Base-by-base conservation (phyloP, 768 basidiomycete species). In the Russula earlei region DNA sequence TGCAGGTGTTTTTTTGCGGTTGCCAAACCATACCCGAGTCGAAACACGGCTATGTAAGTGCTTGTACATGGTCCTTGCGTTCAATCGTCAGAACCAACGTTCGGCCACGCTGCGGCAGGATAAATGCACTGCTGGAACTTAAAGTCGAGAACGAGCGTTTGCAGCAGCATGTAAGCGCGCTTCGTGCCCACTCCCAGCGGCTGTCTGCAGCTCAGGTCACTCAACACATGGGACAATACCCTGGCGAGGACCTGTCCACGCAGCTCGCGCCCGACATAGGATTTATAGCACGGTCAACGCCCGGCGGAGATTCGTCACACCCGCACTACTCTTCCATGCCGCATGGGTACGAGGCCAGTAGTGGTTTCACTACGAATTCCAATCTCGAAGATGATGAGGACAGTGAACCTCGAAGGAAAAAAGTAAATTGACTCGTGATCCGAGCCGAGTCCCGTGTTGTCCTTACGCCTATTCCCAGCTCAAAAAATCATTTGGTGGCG, bases 71-170 rank as follows among this genome's bases (percentile, higher is more conserved):
- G 1, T 9, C 31, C 36, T n/a, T 24, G 31, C 4, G 33, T 52
- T 49, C 47, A 37, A n/a, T n/a, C 45, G 34, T 37, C 44, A 53
- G 42, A 29, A 11, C 42, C 54, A 24, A 36, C 40, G 1, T 15
- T 22, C 38, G n/a, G 25, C 20, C 54, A 12, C 25, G n/a, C 24
- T 24, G 14, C 40, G 19, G 8, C 58, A 88, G 87, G 78, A 69
- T 87, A 29, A 80, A 84, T 60, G 81, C 82, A 0, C 80, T 83
- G 62, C 64, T 96, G 34, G 92, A 95, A 65, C 78, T 95, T 48
- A 93, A 91, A 68, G 74, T 85, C 54, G 91, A 94, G 71, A 92
- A 96, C 67, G 86, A 90, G 67, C 78, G 83, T 14, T 69, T 96
- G 40, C 77, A 85, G 61, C 78, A 79, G 56, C 81, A 83, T 25